Conservation (phyloP, 1,139 yeast genomes). For the Taiozyma sp. region DNA sequence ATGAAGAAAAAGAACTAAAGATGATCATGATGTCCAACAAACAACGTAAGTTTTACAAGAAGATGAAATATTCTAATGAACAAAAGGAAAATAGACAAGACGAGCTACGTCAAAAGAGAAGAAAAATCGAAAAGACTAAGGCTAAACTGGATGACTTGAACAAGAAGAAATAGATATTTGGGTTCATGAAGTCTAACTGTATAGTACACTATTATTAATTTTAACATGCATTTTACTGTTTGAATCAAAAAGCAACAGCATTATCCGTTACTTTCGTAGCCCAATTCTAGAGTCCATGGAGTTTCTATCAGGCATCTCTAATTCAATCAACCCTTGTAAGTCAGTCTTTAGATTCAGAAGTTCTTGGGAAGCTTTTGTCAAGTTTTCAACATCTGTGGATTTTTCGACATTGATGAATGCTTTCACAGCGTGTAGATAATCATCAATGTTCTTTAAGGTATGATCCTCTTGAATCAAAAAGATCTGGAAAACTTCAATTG, state of each 20-base stretch:
- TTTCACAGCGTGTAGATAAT: slow-evolving; percentile 41
- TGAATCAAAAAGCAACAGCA: not conserved
- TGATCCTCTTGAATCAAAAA: slow-evolving; percentile 16
- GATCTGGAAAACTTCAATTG: slow-evolving; percentile 53
- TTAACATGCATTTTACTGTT: not conserved
- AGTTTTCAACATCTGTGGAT: slow-evolving; percentile 70
- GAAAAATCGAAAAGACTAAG: slow-evolving; percentile 68
- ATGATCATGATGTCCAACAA: slow-evolving; percentile 97
- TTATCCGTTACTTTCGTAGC: slow-evolving; percentile 15
- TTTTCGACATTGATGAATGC: slow-evolving; percentile 65
- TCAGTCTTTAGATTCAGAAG: slow-evolving; percentile 58
- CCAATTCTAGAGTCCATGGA: slow-evolving; percentile 70
- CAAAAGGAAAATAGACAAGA: slow-evolving; percentile 79
- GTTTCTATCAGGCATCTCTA: slow-evolving; percentile 72
- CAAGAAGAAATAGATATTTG: slow-evolving; percentile 12
- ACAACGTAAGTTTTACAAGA: slow-evolving; percentile 89
- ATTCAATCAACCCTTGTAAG: slow-evolving; percentile 57
- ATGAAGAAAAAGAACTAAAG: slow-evolving; percentile 82
- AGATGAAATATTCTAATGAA: slow-evolving; percentile 90
- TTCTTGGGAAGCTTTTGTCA: slow-evolving; percentile 60
- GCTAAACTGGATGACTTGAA: slow-evolving; percentile 42
- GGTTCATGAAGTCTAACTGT: not conserved
- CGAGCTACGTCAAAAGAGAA: slow-evolving; percentile 70
- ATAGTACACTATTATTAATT: not conserved
- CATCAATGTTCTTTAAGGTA: slow-evolving; percentile 26